Evolutionary conservation across 345 rosid genomes (phyloP), one percentile per base, ranked within the genome.

Genomic region (Murraya paniculata): DNA sequence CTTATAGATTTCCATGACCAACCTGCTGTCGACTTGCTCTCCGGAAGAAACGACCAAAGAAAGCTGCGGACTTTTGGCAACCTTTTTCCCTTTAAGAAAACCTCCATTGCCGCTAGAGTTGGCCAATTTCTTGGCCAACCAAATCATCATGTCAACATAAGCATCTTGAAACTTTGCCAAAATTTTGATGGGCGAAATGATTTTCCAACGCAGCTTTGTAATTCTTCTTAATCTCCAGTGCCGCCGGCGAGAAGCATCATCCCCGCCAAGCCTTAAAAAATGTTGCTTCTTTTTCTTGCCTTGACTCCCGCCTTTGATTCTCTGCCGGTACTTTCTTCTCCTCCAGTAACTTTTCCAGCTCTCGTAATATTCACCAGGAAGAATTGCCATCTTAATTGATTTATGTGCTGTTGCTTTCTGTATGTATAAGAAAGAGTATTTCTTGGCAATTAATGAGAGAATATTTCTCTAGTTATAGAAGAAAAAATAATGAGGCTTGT

Each of bases 331-430:
- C 64, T 79, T 78, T 67, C 73, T 88, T 67, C 87, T 82, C 76
- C 85, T 84, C 86, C 87, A 81, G 45, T n/a, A 71, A 76, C 89
- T 86, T 82, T 88, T 86, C 80, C 83, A 31, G 81, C 24, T 80
- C 21, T 84, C 82, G 31, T 71, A 74, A 30, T 10, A 79, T 1
- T 76, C 69, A 30, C 56, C 21, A 3, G 79, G 64, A 35, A 73
- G 67, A 4, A 73, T 71, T 68, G 77, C 81, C 90, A 82, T 87
- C 18, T 0, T 45, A 45, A 45, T 45, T 45, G 50, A 45, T 45
- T 45, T 45, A 45, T 45, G 13, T 45, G 50, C 50, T 45, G 2
- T 45, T 45, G 5, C 50, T 11, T 13, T 45, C 50, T 45, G 5
- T 45, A 45, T 45, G 50, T 13, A 1, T 3, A 13, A 45, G 50